Base-by-base conservation (phyloP, 2,329 filamentous ascomycete genomes). In the Phoma sp. region DNA sequence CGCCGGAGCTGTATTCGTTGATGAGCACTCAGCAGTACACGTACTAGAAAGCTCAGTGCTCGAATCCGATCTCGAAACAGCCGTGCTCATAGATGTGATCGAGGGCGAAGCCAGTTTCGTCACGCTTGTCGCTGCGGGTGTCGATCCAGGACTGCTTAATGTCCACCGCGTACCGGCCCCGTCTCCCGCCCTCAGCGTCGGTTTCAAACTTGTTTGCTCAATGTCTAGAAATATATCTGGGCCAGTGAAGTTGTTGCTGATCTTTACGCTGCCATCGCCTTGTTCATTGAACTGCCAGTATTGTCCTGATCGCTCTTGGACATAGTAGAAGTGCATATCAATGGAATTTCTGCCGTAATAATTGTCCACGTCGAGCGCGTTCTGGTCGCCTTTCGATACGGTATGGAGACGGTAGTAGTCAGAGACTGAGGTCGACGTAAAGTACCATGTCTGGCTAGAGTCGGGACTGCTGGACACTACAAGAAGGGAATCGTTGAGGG, bases 181-280 rank as follows among this genome's bases (percentile, higher is more conserved):
- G 33, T 56, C 53, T 1, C 34, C 26, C 9, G 52, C 56, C n/a
- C 36, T 42, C 11, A 60, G 37, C 23, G 36, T 50, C 4, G 50
- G 34, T n/a, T 43, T 12, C 15, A 55, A 23, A 17, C 23, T 49
- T 7, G 38, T 36, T n/a, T 48, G 28, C 2, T 43, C 37, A 7
- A 62, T 45, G 15, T 53, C 60, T 3, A 62, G 53, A 32, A 53
- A 52, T 2, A 59, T 56, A 17, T 62, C 55, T 7, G 48, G 30
- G 9, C 60, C 60, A 2, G 54, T 58, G 30, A 49, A 62, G n/a
- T 56, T 29, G 28, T 62, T 62, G 42, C 38, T 60, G 38, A 62
- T 51, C 20, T 47, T 57, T 3, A 53, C 42, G 21, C 37, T 59
- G 5, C 52, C 57, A 23, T 60, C 57, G 17, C 36, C 39, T 39